A percentile compares a stretch with the other conserved stretches of the same genome.
Conservation (phyloP, 805 yeast genomes). For the Saturnispora ahearnii region DNA sequence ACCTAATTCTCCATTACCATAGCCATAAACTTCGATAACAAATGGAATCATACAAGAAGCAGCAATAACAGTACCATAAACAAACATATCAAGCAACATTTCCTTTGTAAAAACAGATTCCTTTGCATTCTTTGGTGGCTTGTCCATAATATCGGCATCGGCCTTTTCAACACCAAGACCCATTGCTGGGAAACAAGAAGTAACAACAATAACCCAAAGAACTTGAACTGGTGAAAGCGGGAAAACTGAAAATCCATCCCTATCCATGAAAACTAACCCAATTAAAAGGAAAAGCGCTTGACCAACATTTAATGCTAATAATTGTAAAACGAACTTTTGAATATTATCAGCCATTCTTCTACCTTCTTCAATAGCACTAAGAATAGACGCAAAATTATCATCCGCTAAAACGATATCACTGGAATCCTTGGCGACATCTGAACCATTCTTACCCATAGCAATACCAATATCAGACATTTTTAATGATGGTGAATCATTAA, state of each 20-base stretch:
- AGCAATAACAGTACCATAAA: conserved; percentile 71
- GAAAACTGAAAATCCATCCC: conserved; percentile 61
- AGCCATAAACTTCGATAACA: conserved; percentile 56
- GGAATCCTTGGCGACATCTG: conserved; percentile 81
- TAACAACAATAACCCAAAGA: conserved; percentile 68
- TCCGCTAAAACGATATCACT: conserved; percentile 69
- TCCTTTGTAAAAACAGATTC: conserved; percentile 57
- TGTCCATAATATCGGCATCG: conserved; percentile 50
- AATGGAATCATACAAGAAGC: conserved; percentile 58
- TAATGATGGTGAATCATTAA: conserved; percentile 70
- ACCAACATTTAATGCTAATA: conserved; percentile 64
- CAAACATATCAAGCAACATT: conserved; percentile 57
- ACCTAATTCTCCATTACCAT: conserved; percentile 60
- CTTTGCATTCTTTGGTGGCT: conserved; percentile 51
- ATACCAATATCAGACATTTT: conserved; percentile 75
- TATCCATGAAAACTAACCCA: conserved; percentile 64
- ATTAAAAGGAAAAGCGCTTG: conserved; percentile 60
- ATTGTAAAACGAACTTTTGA: conserved; percentile 67
- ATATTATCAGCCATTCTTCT: conserved; percentile 71
- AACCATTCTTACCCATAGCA: conserved; percentile 76
- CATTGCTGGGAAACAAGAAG: conserved; percentile 80
- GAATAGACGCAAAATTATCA: conserved; percentile 66
- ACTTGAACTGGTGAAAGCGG: conserved; percentile 77
- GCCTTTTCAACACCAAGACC: conserved; percentile 68
- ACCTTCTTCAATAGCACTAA: conserved; percentile 74